Evolutionary conservation across 805 yeast species (phyloP).

Genomic region (Suhomyces sp.): DNA sequence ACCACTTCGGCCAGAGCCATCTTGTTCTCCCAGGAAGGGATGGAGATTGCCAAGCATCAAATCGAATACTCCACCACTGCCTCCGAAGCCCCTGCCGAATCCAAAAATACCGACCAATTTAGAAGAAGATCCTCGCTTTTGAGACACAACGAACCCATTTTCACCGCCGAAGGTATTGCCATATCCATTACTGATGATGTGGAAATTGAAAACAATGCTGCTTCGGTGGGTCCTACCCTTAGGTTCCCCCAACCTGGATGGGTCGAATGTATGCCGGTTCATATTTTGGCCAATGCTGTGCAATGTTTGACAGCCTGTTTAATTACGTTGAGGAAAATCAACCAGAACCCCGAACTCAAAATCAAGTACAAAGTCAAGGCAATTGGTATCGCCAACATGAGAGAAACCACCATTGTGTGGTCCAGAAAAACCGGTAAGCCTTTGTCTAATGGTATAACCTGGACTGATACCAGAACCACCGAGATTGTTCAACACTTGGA

Average conservation of each 20-base stretch:
- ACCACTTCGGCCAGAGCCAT: conserved; percentile 91
- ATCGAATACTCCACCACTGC: conserved; percentile 84
- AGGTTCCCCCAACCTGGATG: conserved; percentile 82
- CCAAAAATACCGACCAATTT: conserved; percentile 43
- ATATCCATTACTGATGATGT: conserved; percentile 56
- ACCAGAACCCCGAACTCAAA: conserved; percentile 47
- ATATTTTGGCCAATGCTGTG: conserved; percentile 73
- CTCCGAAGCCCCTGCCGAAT: conserved; percentile 45
- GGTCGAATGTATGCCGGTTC: conserved; percentile 91
- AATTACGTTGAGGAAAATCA: conserved; percentile 53
- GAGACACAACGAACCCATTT: conserved; percentile 55
- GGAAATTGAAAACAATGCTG: conserved; percentile 58
- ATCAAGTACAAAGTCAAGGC: conserved; percentile 63
- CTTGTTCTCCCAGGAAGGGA: conserved; percentile 67
- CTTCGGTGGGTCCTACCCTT: conserved; percentile 62
- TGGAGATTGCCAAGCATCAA: conserved; percentile 83
- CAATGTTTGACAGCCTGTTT: conserved; percentile 73
- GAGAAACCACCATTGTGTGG: conserved; percentile 93
- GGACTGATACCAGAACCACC: conserved; percentile 92
- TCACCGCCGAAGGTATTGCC: conserved; percentile 73
- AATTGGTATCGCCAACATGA: conserved; percentile 91
- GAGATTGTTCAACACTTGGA: conserved; percentile 63
- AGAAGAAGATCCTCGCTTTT: conserved; percentile 41
- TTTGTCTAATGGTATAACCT: conserved; percentile 83
- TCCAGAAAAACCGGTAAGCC: conserved; percentile 79